These are phyloP conservation scores for Nakaseomyces sp. DNA, from an alignment of 1,139 yeast species.

Conservation along the genomic window DNA sequence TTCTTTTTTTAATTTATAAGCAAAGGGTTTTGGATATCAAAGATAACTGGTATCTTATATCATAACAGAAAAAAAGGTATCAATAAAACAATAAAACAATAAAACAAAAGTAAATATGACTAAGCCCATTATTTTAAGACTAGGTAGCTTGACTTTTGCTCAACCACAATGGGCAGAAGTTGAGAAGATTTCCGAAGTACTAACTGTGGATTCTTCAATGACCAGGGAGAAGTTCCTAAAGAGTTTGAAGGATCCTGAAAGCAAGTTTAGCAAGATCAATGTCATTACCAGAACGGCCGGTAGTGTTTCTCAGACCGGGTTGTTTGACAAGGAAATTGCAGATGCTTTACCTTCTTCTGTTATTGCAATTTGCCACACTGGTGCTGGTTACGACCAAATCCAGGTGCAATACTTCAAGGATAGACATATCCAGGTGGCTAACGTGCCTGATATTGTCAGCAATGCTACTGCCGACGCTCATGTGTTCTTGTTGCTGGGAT, in stretches of 20 bases:
- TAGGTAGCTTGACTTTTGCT: conserved; percentile 48
- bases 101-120: conserved; percentile 7
- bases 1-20: too few relatives aligned
- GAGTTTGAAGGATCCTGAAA: conserved; percentile 38
- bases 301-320: conserved; percentile 49
- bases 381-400: conserved; percentile 91
- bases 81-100: background rate
- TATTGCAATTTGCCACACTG: conserved; percentile 63
- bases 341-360: conserved; percentile 51
- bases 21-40: too few relatives aligned
- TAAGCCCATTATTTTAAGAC: conserved; percentile 50
- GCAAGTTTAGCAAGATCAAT: conserved; percentile 39
- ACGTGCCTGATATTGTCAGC: conserved; percentile 66
- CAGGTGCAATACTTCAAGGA: conserved; percentile 39
- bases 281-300: conserved; percentile 47
- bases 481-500: conserved; percentile 53
- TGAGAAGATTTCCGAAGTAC: conserved; percentile 41
- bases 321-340: conserved; percentile 67
- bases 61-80: too few relatives aligned
- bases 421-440: conserved; percentile 53
- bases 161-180: conserved; percentile 50
- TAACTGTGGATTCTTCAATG: conserved; percentile 35
- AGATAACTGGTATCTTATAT: too few relatives aligned
- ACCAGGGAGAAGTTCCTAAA: conserved; percentile 45
- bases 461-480: conserved; percentile 80